Percentiles rank a stretch among this genome's conserved stretches.
phyloP scores from a whole-genome alignment of 2,329 filamentous ascomycete genomes.

The Aureobasidium sp. region DNA sequence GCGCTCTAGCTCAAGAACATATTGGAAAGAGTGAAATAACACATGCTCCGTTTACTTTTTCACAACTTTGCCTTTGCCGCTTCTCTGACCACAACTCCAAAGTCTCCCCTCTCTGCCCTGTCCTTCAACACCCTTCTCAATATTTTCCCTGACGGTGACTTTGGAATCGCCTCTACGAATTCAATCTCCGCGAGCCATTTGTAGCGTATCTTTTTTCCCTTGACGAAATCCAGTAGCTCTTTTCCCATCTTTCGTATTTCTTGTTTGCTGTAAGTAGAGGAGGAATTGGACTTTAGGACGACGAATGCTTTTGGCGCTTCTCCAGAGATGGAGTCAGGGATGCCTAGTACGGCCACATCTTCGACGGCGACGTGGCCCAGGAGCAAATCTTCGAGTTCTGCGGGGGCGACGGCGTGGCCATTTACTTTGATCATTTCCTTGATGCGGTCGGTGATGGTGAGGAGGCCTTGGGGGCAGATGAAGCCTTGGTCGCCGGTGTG shows the following conservation, averaged over 20 bases:
- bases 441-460: constrained; percentile 53
- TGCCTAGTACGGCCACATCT: constrained; percentile 49
- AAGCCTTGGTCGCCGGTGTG: constrained; percentile 52
- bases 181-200: constrained; percentile 60
- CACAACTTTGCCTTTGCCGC: constrained; percentile 27
- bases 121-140: constrained; percentile 53
- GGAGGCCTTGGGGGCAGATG: constrained; percentile 47
- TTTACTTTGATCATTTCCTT: constrained; percentile 65
- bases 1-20: no score
- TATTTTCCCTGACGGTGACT: constrained; percentile 69
- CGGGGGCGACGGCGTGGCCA: constrained; percentile 53
- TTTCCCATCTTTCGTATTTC: constrained; percentile 26
- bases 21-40: no score
- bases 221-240: constrained; percentile 52
- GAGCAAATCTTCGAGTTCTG: constrained; percentile 56
- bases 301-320: constrained; percentile 52
- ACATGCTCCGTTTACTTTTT: neutral
- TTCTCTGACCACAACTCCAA: constrained; percentile 27
- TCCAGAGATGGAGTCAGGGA: constrained; percentile 47
- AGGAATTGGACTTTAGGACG: constrained; percentile 34
- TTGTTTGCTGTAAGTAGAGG: constrained; percentile 11
- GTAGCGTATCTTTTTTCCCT: constrained; percentile 58
- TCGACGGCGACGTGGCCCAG: constrained; percentile 49
- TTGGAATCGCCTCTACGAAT: constrained; percentile 60
- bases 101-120: constrained; percentile 28